These are phyloP conservation scores for Quambalaria eucalypti DNA, from an alignment of 1,284 basidiomycete genomes.

Conservation along the genomic window DNA sequence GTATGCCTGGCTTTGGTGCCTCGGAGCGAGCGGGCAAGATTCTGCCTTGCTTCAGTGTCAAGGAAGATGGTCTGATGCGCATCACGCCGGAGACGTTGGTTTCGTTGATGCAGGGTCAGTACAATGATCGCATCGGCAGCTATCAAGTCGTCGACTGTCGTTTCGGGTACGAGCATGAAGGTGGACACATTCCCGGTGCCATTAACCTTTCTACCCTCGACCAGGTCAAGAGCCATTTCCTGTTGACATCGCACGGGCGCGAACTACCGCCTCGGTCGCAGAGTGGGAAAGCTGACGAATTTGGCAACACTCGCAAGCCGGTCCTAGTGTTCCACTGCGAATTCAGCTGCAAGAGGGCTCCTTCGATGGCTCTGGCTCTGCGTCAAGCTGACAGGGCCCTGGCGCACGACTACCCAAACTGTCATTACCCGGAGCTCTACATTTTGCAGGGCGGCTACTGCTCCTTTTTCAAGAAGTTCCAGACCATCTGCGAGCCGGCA, in stretches of 20 bases:
- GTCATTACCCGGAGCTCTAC: constrained; percentile 95
- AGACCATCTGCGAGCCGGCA: constrained; percentile 67
- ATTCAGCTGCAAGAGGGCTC: constrained; percentile 87
- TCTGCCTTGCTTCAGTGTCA: constrained; percentile 82
- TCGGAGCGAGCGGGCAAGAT: constrained; percentile 65
- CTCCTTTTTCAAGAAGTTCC: constrained; percentile 61
- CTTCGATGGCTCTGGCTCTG: constrained; percentile 90
- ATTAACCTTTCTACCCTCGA: constrained; percentile 80
- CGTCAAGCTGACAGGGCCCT: constrained; percentile 78
- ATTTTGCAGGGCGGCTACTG: constrained; percentile 92
- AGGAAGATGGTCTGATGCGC: constrained; percentile 89
- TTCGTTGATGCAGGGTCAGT: constrained; percentile 33
- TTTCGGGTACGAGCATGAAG: constrained; percentile 91
- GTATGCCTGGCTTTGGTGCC: constrained; percentile 37
- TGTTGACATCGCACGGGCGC: constrained; percentile 49
- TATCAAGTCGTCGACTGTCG: constrained; percentile 77
- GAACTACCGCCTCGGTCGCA: constrained; percentile 50
- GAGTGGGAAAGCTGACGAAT: constrained; percentile 58
- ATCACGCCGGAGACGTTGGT: constrained; percentile 62
- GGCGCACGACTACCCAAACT: constrained; percentile 78
- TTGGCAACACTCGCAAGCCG: constrained; percentile 58
- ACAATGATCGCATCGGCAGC: constrained; percentile 25
- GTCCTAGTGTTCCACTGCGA: constrained; percentile 96
- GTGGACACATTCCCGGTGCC: constrained; percentile 85
- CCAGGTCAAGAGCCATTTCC: constrained; percentile 70